Base-by-base conservation (phyloP, 2,329 filamentous ascomycete species). In the Fusarium sulawesiense region DNA sequence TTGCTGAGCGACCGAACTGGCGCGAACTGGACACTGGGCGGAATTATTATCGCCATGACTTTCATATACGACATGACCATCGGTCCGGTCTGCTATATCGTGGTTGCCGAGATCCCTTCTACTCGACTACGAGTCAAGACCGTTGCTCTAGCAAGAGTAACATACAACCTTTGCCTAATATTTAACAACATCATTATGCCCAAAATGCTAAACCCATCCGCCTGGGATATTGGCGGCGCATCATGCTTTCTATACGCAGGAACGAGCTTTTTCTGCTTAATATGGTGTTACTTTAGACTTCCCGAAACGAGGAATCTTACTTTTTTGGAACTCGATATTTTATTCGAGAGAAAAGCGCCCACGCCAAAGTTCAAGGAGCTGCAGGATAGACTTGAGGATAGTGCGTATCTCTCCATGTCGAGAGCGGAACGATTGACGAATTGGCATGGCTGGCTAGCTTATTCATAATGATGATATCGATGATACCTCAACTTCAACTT, bases 41-140 rank as follows among this genome's bases (percentile, higher is more conserved):
- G 75, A 5, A 73, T 83, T 5, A 77, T 80, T n/a, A 64, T 84
- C 46, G 77, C 81, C 56, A 84, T 80, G 79, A 79, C 81, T 5
- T 78, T 80, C 32, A 66, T 76, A 12, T 83, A 82, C 69, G 78
- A 78, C 37, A 63, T 71, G 53, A 71, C 68, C 11, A 72, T 71
- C 7, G 69, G 69, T 4, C 69, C 69, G 5, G 65, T 72, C 10
- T 71, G 69, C 18, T 83, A 82, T 70, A 78, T 80, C 18, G 74
- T 83, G 32, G 78, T 82, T 1, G 74, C 81, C 20, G 81, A 83
- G 65, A 75, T 81, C 4, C 78, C 78, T 12, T 79, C 80, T 4
- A 81, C 79, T 4, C 78, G 81, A 30, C 73, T 83, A 10, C 76
- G 80, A 27, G 78, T 80, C 9, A 79, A 82, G 59, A 82, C 81